These are phyloP conservation scores for Beta corolliflora DNA, from an alignment of 179 eudicot species.

Conservation along the genomic window DNA sequence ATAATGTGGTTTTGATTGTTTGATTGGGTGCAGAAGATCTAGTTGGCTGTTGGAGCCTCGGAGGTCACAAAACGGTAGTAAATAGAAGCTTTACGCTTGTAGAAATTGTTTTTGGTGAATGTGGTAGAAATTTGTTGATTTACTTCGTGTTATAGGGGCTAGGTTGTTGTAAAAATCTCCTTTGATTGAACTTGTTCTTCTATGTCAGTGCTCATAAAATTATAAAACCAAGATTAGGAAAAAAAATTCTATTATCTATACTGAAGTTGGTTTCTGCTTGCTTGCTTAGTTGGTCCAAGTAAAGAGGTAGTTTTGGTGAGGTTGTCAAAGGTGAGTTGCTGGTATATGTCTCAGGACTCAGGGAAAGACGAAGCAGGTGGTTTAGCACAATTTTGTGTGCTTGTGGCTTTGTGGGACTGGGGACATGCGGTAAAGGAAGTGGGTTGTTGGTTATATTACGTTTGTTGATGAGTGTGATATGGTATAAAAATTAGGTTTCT, in stretches of 20 bases:
- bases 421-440: background rate
- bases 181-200: background rate
- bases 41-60: background rate
- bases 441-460: background rate
- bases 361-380: background rate
- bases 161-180: background rate
- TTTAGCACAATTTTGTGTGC: background rate
- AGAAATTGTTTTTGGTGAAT: background rate
- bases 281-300: background rate
- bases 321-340: background rate
- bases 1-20: background rate
- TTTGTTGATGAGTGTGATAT: background rate
- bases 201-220: background rate
- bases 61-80: background rate
- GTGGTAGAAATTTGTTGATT: background rate
- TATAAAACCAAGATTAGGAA: background rate
- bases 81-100: background rate
- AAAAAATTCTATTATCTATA: background rate
- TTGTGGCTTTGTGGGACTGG: too few relatives aligned
- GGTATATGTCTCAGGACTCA: background rate
- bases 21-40: background rate
- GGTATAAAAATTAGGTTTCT: background rate
- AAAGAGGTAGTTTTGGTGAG: background rate
- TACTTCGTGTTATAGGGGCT: background rate
- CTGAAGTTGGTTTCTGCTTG: background rate